Base-by-base conservation (phyloP, 2,329 filamentous ascomycete species). In the Xylariales sp. region DNA sequence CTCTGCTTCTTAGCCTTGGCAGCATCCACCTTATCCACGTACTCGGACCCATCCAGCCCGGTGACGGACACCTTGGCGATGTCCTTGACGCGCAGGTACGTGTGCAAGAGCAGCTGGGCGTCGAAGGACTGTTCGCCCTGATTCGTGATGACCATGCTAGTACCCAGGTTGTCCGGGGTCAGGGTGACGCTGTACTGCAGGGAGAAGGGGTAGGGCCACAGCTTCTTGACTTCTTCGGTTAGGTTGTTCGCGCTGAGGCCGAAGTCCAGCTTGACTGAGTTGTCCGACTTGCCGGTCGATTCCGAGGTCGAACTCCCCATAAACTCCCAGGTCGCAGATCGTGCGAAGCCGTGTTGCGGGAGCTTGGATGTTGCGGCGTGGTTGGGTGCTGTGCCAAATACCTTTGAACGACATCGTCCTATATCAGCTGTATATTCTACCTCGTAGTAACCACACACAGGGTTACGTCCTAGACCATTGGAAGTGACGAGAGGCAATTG, bases 121-220 rank as follows among this genome's bases (percentile, higher is more conserved):
- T 97, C 91, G 63, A 95, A 96, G 21, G 85, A 71, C 65, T 82
- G 69, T 27, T 78, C 73, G 42, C 88, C 90, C 62, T 95, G 85
- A 62, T 98, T 98, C 60, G 87, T 86, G 42, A 97, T 83, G 48
- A 91, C 85, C 43, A 98, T 71, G 47, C 84, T 82, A 3, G 91
- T 95, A 58, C 81, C 81, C 59, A 98, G 69, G 25, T 78, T 81
- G 25, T 84, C 82, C 51, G 77, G 81, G 48, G 80, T 80, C 50
- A 98, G 70, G 3, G 87, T 95, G 45, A 98, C 88, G 56, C 86
- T 94, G 73, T 98, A 98, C 42, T 96, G 84, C 38, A 97, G 75
- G 4, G 85, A 86, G 62, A 98, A 98, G 48, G 86, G 81, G 59
- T 84, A 85, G 3, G 86, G 84, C 93, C 93, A 98, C 18, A 82